Evolutionary conservation across 164 flowering plant species (phyloP).

Genomic region (Saururus chinensis): DNA sequence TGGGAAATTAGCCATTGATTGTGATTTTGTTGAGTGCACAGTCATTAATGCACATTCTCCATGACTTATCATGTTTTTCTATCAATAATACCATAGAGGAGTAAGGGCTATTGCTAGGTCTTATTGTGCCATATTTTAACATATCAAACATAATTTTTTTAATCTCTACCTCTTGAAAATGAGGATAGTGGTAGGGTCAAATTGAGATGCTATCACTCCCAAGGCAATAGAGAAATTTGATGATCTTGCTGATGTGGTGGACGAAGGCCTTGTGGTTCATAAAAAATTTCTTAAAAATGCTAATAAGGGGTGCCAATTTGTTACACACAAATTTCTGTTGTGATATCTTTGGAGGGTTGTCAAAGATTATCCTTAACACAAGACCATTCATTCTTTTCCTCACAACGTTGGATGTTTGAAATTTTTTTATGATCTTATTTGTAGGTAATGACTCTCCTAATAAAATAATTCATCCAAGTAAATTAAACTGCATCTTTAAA

Average conservation of each 20-base stretch:
- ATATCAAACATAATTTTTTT: not conserved
- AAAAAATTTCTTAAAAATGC: too few species aligned
- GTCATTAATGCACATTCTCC: not conserved
- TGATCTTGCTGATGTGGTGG: too few species aligned
- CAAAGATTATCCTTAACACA: not conserved
- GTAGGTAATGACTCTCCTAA: not conserved
- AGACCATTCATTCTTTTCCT: not conserved
- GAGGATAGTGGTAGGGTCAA: not conserved
- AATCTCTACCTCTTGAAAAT: not conserved
- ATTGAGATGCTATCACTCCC: not conserved
- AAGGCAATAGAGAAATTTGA: too few species aligned
- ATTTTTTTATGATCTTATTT: not conserved
- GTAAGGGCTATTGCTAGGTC: constrained; percentile 2
- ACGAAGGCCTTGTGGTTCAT: too few species aligned
- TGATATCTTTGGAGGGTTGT: not conserved
- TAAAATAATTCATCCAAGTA: not conserved
- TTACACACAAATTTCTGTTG: too few species aligned
- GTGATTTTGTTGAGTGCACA: not conserved
- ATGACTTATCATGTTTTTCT: not conserved
- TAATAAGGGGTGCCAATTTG: too few species aligned
- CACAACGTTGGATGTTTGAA: too few species aligned
- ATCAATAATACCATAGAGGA: constrained; percentile 1
- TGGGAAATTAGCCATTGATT: not conserved
- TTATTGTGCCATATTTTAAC: not conserved
- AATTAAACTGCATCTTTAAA: not conserved